Evolutionary conservation across 495 filamentous ascomycete species (phyloP).

Genomic region (Aspergillus sparsus): DNA sequence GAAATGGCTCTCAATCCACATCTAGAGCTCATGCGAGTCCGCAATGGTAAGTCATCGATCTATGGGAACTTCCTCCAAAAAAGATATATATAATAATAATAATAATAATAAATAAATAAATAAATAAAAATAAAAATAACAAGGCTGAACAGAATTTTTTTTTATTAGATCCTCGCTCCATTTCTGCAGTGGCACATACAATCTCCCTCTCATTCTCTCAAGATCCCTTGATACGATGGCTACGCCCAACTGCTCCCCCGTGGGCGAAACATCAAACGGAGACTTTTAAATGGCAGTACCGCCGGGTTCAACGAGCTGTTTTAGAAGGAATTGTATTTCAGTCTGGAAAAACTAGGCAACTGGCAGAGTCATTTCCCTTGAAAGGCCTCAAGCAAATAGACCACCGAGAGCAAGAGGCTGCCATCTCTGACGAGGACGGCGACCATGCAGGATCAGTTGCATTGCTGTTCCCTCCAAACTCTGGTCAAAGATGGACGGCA

Average conservation of each 20-base stretch:
- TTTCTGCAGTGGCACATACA: conserved; percentile 26
- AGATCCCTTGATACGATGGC: conserved; percentile 35
- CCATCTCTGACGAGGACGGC: not conserved
- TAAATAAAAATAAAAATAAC: not conserved
- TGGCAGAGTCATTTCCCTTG: conserved; percentile 15
- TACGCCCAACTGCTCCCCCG: conserved; percentile 29
- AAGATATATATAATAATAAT: too few species aligned
- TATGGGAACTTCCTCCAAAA: not conserved
- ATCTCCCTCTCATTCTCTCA: conserved; percentile 31
- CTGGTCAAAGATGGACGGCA: conserved; percentile 21
- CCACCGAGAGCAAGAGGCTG: not conserved
- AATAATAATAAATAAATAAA: not conserved
- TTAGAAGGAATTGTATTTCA: conserved; percentile 27
- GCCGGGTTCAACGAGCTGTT: conserved; percentile 30
- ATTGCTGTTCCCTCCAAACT: conserved; percentile 29
- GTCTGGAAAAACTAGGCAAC: conserved; percentile 18
- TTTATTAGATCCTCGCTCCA: conserved; percentile 16
- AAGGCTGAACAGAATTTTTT: not conserved
- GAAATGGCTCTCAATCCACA: conserved; percentile 8
- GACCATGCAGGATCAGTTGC: conserved; percentile 28
- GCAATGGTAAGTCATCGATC: not conserved
- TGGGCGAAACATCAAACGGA: conserved; percentile 18
- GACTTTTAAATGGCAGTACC: conserved; percentile 31
- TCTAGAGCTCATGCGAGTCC: conserved; percentile 5
- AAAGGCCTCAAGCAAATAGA: not conserved